Evolutionary conservation across 176 grass and related monocot genomes (phyloP).

Genomic region (Triticum dicoccoides): DNA sequence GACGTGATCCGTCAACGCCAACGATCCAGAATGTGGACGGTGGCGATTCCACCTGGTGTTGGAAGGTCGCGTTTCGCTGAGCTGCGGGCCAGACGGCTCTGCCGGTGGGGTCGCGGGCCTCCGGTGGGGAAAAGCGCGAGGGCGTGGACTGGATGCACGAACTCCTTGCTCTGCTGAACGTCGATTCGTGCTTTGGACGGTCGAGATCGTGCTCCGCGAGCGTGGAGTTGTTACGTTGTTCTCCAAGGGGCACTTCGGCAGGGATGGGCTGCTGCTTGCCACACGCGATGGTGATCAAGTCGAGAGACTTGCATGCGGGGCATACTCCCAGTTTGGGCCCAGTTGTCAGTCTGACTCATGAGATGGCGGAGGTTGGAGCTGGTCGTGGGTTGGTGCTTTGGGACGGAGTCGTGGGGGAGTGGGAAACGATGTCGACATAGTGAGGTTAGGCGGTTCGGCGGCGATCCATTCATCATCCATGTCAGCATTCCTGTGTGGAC

Average conservation of each 20-base stretch:
- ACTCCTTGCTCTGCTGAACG: background rate
- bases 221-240: background rate
- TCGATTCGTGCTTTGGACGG: background rate
- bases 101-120: no score
- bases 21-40: slow-evolving; percentile 15
- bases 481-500: no score
- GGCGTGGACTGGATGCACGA: no score
- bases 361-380: background rate
- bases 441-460: background rate
- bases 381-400: background rate
- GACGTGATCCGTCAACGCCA: background rate
- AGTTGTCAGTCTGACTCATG: rapidly evolving
- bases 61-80: background rate
- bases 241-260: background rate
- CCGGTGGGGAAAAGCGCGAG: no score
- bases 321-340: rapidly evolving
- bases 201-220: rapidly evolving
- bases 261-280: background rate
- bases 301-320: background rate
- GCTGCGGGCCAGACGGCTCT: background rate
- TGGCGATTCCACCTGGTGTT: background rate
- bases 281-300: rapidly evolving
- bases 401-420: background rate
- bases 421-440: slow-evolving; percentile 40
- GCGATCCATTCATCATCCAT: background rate